A percentile compares a stretch with the other conserved stretches of the same genome.
phyloP scores from a whole-genome alignment of 805 yeast genomes.

The Hanseniaspora meyeri region DNA sequence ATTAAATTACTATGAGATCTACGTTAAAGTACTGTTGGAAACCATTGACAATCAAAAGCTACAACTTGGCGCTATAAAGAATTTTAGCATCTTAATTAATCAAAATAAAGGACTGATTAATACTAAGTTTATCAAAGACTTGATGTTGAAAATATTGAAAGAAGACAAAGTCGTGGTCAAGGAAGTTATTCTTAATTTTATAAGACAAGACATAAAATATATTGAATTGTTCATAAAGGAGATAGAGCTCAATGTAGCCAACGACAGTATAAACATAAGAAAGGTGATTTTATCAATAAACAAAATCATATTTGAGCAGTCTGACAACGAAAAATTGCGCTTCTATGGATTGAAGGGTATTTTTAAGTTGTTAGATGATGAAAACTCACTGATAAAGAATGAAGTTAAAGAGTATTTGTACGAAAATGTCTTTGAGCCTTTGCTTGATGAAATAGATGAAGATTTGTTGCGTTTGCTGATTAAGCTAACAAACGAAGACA shows the following conservation, averaged over 20 bases:
- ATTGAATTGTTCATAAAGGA: slow-evolving; percentile 34
- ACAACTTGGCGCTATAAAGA: slow-evolving; percentile 53
- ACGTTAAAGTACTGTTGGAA: slow-evolving; percentile 38
- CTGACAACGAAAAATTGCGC: slow-evolving; percentile 25
- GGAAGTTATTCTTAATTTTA: slow-evolving; percentile 61
- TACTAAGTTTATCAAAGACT: slow-evolving; percentile 38
- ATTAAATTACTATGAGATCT: slow-evolving; percentile 37
- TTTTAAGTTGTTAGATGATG: slow-evolving; percentile 42
- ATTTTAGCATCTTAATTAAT: slow-evolving; percentile 43
- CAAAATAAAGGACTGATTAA: slow-evolving; percentile 41
- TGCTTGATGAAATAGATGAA: neutral
- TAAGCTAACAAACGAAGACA: neutral
- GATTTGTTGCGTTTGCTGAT: neutral
- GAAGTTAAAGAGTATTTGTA: slow-evolving; percentile 30
- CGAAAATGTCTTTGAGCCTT: slow-evolving; percentile 29
- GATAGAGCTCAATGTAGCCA: slow-evolving; percentile 36
- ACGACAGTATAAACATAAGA: slow-evolving; percentile 53
- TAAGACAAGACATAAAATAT: slow-evolving; percentile 38
- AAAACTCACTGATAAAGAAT: slow-evolving; percentile 45
- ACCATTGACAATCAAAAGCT: slow-evolving; percentile 39
- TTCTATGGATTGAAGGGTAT: slow-evolving; percentile 20
- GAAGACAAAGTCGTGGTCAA: slow-evolving; percentile 63
- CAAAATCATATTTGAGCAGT: slow-evolving; percentile 34
- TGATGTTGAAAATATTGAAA: slow-evolving; percentile 39
- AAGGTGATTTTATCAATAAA: slow-evolving; percentile 47